Conservation (phyloP, 345 rosid genomes). For the Luvunga scandens region DNA sequence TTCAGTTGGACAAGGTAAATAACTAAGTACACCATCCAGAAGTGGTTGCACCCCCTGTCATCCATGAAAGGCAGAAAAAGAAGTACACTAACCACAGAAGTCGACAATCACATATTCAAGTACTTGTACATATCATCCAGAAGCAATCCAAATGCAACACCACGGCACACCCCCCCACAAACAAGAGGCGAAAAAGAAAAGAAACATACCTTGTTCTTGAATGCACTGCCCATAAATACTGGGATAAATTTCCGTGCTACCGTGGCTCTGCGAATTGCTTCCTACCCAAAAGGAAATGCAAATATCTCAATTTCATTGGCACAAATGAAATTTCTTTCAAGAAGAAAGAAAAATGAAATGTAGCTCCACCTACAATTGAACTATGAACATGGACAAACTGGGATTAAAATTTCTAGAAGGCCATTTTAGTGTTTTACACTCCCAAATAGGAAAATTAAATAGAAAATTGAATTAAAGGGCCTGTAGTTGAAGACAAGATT, state of each 20-base stretch:
- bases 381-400: not conserved
- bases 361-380: not conserved
- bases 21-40: constrained; percentile 80
- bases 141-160: not conserved
- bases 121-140: not conserved
- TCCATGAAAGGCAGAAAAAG: constrained; percentile 6
- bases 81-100: constrained; percentile 1
- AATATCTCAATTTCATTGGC: constrained; percentile 6
- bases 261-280: constrained; percentile 96
- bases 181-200: not conserved
- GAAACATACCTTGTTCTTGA: constrained; percentile 85
- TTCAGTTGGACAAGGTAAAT: constrained; percentile 90
- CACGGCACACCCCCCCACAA: not conserved
- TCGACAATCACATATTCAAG: not conserved
- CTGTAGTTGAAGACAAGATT: not conserved
- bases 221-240: constrained; percentile 98
- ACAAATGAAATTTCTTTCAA: not conserved
- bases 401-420: not conserved
- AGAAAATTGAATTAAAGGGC: not conserved
- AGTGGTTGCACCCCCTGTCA: constrained; percentile 94
- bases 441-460: not conserved
- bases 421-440: not conserved
- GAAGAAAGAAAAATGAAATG: constrained; percentile 1
- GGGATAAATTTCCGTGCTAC: constrained; percentile 86
- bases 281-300: constrained; percentile 41